These are phyloP conservation scores for Wickerhamomyces strasburgensis DNA, from an alignment of 805 yeast species.

Conservation along the genomic window DNA sequence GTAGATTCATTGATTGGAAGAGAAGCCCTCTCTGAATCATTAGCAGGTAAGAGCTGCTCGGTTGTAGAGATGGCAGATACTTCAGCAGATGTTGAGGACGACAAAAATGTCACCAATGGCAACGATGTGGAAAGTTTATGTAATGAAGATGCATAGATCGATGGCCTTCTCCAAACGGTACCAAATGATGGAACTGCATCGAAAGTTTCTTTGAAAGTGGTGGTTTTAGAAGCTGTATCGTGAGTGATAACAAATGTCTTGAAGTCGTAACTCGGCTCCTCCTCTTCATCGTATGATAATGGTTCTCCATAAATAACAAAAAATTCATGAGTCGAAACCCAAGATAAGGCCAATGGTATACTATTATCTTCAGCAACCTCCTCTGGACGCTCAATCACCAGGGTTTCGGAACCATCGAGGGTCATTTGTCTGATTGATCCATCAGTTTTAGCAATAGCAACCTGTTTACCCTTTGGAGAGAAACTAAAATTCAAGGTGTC, in stretches of 20 bases:
- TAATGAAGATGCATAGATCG: slow-evolving; percentile 39
- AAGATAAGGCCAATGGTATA: slow-evolving; percentile 16
- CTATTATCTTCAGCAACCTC: slow-evolving; percentile 13
- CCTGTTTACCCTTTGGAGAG: slow-evolving; percentile 20
- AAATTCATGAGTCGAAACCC: slow-evolving; percentile 12
- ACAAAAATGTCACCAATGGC: slow-evolving; percentile 38
- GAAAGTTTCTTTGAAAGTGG: slow-evolving; percentile 28
- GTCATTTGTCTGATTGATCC: slow-evolving; percentile 14
- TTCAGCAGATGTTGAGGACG: slow-evolving; percentile 65
- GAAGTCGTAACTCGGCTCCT: slow-evolving; percentile 21
- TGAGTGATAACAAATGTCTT: slow-evolving; percentile 22
- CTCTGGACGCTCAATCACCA: slow-evolving; percentile 11
- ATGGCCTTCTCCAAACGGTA: slow-evolving; percentile 39
- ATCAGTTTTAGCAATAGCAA: slow-evolving; percentile 13
- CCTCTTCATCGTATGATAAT: slow-evolving; percentile 27
- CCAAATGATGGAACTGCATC: slow-evolving; percentile 54
- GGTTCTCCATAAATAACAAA: slow-evolving; percentile 28
- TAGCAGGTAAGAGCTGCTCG: slow-evolving; percentile 42
- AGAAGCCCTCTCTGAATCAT: slow-evolving; percentile 69
- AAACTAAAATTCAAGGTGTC: slow-evolving; percentile 23
- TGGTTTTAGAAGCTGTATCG: slow-evolving; percentile 1
- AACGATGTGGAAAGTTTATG: slow-evolving; percentile 35
- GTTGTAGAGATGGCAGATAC: slow-evolving; percentile 39
- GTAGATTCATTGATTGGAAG: slow-evolving; percentile 65
- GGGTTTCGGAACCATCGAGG: slow-evolving; percentile 9